phyloP scores from a whole-genome alignment of 352 stramenopile genomes.

The Globisporangium uncinulatum region DNA sequence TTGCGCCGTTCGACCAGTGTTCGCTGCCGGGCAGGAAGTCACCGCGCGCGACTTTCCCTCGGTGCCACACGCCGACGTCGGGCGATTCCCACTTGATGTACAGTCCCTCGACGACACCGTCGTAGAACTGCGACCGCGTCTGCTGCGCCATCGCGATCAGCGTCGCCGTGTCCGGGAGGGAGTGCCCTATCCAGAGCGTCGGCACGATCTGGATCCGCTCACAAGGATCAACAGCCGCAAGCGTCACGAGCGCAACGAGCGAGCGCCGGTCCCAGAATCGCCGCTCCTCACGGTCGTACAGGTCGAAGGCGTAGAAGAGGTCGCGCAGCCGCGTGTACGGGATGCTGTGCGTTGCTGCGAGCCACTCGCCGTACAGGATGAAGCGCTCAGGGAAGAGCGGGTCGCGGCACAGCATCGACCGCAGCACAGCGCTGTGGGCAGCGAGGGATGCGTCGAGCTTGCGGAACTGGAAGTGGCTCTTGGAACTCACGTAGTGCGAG shows the following conservation, averaged over 20 bases:
- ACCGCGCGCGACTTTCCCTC: constrained; percentile 55
- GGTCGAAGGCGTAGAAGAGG: constrained; percentile 76
- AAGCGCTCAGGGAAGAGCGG: constrained; percentile 54
- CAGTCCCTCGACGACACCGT: constrained; percentile 41
- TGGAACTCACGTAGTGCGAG: constrained; percentile 53
- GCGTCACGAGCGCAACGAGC: constrained; percentile 25
- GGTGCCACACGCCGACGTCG: constrained; percentile 29
- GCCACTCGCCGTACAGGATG: constrained; percentile 82
- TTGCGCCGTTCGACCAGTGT: constrained; percentile 43
- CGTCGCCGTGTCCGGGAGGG: constrained; percentile 22
- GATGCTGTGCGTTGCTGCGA: constrained; percentile 75
- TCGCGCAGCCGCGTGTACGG: constrained; percentile 58
- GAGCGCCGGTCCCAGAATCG: constrained; percentile 37
- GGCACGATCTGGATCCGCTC: constrained; percentile 36
- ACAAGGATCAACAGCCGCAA: constrained; percentile 4
- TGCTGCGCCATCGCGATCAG: constrained; percentile 36
- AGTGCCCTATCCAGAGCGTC: constrained; percentile 27
- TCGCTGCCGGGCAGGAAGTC: constrained; percentile 64
- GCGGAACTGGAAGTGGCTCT: constrained; percentile 62
- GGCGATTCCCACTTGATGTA: constrained; percentile 54
- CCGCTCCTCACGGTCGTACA: constrained; percentile 56
- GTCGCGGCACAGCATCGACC: constrained; percentile 37
- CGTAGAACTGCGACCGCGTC: constrained; percentile 34
- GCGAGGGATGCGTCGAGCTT: constrained; percentile 55
- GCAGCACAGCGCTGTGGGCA: constrained; percentile 30